These are phyloP conservation scores for Metarhizium sp. DNA, from an alignment of 2,329 filamentous ascomycete species.

Conservation along the genomic window DNA sequence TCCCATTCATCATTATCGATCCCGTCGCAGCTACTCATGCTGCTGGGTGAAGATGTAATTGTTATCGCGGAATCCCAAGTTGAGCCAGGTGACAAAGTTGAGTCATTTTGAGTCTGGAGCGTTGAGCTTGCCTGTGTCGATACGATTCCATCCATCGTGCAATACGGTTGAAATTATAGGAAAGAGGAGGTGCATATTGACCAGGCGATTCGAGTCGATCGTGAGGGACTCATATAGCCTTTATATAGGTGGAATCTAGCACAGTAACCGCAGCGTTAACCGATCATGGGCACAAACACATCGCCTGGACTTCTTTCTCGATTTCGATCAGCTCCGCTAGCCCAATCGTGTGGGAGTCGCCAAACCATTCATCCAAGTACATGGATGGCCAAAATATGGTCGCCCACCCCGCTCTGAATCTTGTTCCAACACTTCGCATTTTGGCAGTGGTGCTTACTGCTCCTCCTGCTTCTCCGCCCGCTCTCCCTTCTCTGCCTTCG, in stretches of 20 bases:
- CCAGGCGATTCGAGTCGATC: not conserved
- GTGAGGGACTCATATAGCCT: not conserved
- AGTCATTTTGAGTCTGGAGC: slow-evolving; percentile 1
- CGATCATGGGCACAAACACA: not conserved
- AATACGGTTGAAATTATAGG: not conserved
- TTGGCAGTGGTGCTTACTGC: not conserved
- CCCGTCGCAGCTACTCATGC: not conserved
- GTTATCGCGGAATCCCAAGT: not conserved
- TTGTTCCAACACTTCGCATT: not conserved
- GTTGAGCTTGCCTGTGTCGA: not conserved
- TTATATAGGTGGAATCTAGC: not conserved
- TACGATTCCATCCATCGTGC: not conserved
- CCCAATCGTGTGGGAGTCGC: not conserved
- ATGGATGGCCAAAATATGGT: not conserved
- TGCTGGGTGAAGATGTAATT: not conserved
- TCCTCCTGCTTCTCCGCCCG: not conserved
- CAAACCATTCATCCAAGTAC: not conserved
- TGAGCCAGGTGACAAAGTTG: not conserved
- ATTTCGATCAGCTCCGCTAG: not conserved
- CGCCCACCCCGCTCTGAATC: not conserved
- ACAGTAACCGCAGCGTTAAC: not conserved
- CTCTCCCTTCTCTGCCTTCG: not conserved
- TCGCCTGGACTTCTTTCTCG: not conserved
- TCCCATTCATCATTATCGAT: not conserved
- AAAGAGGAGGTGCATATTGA: not conserved